Conservation (phyloP, 257 asterid genomes). For the Solanum raphanifolium region DNA sequence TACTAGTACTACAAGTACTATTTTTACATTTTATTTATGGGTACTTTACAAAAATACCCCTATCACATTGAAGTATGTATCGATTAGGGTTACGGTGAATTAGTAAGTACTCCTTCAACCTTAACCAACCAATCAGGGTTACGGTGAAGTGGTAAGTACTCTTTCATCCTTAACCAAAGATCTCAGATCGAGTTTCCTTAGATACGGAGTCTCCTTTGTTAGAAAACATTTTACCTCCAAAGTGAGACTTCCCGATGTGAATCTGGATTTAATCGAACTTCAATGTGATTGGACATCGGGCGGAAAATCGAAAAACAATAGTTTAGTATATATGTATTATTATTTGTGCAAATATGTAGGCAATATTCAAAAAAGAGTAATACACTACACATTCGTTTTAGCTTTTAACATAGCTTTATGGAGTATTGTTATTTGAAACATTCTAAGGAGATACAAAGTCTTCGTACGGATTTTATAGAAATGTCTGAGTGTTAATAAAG, state of each 20-base stretch:
- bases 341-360: neutral
- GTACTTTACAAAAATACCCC: neutral
- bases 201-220: neutral
- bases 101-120: no score
- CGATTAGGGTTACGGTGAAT: neutral
- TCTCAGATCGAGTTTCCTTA: neutral
- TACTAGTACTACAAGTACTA: neutral
- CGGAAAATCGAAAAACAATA: no score
- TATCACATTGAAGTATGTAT: neutral
- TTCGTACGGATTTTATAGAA: neutral
- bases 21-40: neutral
- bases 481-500: neutral
- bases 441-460: neutral
- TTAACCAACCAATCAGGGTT: no score
- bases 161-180: neutral
- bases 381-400: neutral
- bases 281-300: neutral
- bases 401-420: neutral
- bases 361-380: neutral
- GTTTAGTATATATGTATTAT: neutral
- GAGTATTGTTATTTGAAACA: neutral
- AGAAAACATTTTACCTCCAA: neutral
- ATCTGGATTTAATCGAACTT: neutral
- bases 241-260: accelerated
- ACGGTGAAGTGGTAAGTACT: neutral